phyloP scores from a whole-genome alignment of 306 rosid species.

The Dalbergia cultrata region DNA sequence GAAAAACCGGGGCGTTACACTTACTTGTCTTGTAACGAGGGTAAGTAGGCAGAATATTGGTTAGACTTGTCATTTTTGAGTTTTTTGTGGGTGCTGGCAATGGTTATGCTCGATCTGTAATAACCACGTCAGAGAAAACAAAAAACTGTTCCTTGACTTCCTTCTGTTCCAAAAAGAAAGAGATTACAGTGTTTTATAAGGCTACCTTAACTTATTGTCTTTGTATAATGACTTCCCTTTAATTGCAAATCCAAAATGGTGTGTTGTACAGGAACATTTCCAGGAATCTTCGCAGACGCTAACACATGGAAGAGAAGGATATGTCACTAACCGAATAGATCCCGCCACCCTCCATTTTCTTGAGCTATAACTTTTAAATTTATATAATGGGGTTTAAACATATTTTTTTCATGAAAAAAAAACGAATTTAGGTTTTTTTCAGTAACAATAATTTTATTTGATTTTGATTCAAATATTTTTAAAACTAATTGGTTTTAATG shows the following conservation, averaged over 20 bases:
- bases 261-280: not conserved
- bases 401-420: too few relatives aligned
- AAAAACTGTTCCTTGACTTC: too few relatives aligned
- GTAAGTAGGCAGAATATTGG: not conserved
- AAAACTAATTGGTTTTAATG: too few relatives aligned
- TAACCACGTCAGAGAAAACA: too few relatives aligned
- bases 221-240: not conserved
- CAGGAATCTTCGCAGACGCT: not conserved
- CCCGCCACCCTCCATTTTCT: too few relatives aligned
- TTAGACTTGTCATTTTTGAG: not conserved
- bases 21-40: not conserved
- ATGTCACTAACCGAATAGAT: not conserved
- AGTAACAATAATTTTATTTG: too few relatives aligned
- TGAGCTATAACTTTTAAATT: too few relatives aligned
- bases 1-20: too few relatives aligned
- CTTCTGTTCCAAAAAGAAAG: too few relatives aligned
- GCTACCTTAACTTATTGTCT: not conserved
- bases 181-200: not conserved
- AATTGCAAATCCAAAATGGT: not conserved
- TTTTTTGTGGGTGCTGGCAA: not conserved
- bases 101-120: not conserved
- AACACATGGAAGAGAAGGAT: not conserved
- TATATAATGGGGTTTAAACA: too few relatives aligned
- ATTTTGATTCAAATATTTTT: too few relatives aligned
- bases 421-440: too few relatives aligned